Conservation (phyloP, 345 rosid genomes). For the Anastatica hierochuntica region DNA sequence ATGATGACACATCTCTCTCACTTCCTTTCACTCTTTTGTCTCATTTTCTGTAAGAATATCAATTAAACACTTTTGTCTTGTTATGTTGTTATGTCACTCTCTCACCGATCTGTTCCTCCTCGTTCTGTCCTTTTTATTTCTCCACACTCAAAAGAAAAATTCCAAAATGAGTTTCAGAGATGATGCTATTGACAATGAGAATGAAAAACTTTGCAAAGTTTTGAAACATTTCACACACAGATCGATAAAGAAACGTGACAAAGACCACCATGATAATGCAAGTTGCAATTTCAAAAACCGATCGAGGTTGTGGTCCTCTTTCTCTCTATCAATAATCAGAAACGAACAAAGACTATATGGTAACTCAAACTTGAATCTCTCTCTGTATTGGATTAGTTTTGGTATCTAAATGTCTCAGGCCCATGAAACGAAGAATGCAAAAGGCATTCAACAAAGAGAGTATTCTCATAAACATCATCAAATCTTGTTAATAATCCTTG, state of each 20-base stretch:
- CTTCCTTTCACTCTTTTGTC: constrained; percentile 17
- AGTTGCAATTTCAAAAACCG: background rate
- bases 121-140: constrained; percentile 18
- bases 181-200: constrained; percentile 28
- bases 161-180: constrained; percentile 8
- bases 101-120: constrained; percentile 27
- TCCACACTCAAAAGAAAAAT: background rate
- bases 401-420: background rate
- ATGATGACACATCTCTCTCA: constrained; percentile 24
- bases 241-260: constrained; percentile 13
- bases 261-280: constrained; percentile 13
- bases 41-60: constrained; percentile 8
- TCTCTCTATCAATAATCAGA: constrained; percentile 9
- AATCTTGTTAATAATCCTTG: background rate
- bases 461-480: background rate
- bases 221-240: background rate
- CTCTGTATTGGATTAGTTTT: background rate
- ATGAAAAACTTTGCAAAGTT: constrained; percentile 13
- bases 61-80: constrained; percentile 9
- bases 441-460: too few species aligned
- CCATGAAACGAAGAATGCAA: too few species aligned
- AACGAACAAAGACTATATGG: constrained; percentile 6
- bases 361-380: background rate
- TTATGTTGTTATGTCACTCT: constrained; percentile 21
- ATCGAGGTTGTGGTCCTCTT: constrained; percentile 22